These are phyloP conservation scores for Talinum fruticosum DNA, from an alignment of 148 eudicot genomes.

Conservation along the genomic window DNA sequence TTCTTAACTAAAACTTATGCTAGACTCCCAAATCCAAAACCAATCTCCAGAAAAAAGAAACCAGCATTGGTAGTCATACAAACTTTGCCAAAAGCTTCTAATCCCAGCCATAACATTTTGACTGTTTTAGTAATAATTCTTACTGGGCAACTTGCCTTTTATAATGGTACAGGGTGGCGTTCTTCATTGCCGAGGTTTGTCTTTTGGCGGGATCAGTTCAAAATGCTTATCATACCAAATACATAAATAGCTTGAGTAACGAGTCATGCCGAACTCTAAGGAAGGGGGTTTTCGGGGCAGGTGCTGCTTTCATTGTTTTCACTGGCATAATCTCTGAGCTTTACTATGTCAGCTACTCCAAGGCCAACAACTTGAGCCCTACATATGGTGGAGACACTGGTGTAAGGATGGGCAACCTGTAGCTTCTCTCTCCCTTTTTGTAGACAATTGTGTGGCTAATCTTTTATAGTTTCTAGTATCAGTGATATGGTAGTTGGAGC, in stretches of 20 bases:
- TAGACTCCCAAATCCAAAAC: background rate
- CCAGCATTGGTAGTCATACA: background rate
- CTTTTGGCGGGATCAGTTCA: slow-evolving; percentile 76
- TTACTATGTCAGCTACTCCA: slow-evolving; percentile 66
- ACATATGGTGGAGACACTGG: slow-evolving; percentile 43
- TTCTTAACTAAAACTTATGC: no score
- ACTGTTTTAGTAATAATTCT: background rate
- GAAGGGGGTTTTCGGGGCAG: slow-evolving; percentile 85
- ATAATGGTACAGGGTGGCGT: slow-evolving; percentile 54
- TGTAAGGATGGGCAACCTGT: slow-evolving; percentile 55
- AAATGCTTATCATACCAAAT: slow-evolving; percentile 77
- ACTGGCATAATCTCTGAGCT: slow-evolving; percentile 75
- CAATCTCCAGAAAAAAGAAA: background rate
- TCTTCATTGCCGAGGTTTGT: slow-evolving; percentile 76
- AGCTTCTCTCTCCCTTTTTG: background rate
- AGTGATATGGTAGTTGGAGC: background rate
- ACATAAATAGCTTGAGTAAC: slow-evolving; percentile 29
- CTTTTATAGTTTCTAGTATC: background rate
- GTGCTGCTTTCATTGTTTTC: slow-evolving; percentile 73
- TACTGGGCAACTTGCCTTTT: background rate
- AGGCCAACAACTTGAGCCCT: slow-evolving; percentile 41
- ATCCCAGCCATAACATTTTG: background rate
- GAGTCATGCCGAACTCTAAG: slow-evolving; percentile 63
- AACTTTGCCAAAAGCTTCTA: background rate
- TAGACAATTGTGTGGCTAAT: background rate